Evolutionary conservation across 768 basidiomycete species (phyloP), one percentile per base, ranked within the genome.

Genomic region (Rhodotorula diobovata): DNA sequence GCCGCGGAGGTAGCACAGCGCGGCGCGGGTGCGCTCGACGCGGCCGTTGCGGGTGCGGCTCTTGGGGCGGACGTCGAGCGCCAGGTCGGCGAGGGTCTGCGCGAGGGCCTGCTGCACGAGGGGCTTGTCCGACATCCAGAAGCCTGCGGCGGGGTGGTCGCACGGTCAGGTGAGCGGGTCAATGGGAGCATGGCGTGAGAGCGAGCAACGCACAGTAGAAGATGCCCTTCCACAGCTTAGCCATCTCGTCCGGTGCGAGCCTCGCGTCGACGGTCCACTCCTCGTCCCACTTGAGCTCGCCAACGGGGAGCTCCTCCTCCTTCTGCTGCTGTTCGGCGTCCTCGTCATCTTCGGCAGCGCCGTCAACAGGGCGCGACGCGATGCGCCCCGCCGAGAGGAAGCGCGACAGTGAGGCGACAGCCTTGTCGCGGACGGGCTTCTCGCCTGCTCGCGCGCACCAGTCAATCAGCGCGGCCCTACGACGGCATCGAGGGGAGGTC

Each of bases 81-180:
- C 77, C 50, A 97, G 83, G 73, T 91, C 87, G 28, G 95, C 90
- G 50, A 99, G 81, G 76, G 93, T 90, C 25, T 85, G 83, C 0
- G 95, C 92, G 25, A 99, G 85, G 23, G 88, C 88, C 79, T 98
- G 95, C 79, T 98, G 95, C 15, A 97, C 90, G 16, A 94, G 85
- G 9, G 94, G 94, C 79, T 98, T 99, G 82, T 99, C 95, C 18
- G 94, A 97, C 93, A 97, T 97, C 94, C 95, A 99, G 81, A 93
- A 98, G 79, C 95, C 94, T 96, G 75, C 14, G 43, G 41, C 4
- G 34, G 32, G n/a, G n/a, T 2, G 23, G 34, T 0, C 9, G 18
- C 20, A 30, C 20, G 7, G 30, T 58, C n/a, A 59, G 56, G 46
- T 54, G 9, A 28, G 6, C 0, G 15, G 3, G 18, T 8, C n/a